Conservation (phyloP, 164 flowering plant genomes). For the Brasenia schreberi region DNA sequence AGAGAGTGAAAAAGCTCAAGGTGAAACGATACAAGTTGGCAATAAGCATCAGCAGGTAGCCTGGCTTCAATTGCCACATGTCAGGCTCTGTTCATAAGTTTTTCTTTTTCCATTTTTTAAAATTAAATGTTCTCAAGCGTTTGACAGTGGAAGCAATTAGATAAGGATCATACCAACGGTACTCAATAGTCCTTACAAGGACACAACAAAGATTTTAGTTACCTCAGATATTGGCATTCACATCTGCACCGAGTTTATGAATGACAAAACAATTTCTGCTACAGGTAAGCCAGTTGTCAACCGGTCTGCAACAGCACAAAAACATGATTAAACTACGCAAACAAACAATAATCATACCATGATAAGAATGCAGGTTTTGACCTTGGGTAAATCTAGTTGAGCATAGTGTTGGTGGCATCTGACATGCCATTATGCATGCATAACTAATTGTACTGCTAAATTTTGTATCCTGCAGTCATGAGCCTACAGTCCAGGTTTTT, state of each 20-base stretch:
- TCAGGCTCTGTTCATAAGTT: background rate
- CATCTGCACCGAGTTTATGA: constrained; percentile 54
- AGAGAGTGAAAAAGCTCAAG: constrained; percentile 1
- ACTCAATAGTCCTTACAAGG: background rate
- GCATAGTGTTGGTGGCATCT: background rate
- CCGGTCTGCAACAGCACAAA: constrained; percentile 41
- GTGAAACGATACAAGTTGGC: background rate
- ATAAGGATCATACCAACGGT: too few species aligned
- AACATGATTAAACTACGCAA: background rate
- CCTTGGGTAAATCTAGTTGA: background rate
- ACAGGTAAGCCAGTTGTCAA: constrained; percentile 61
- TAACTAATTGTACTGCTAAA: background rate
- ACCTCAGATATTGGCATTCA: constrained; percentile 82
- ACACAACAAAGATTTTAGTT: background rate
- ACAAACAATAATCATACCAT: background rate
- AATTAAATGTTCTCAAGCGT: background rate
- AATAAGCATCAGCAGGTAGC: background rate
- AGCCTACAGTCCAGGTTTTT: background rate
- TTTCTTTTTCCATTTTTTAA: too few species aligned
- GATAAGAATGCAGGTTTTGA: background rate
- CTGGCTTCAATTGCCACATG: background rate
- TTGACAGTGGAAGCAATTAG: background rate
- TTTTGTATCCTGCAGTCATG: background rate
- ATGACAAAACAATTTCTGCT: constrained; percentile 75
- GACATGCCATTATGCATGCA: too few species aligned